phyloP scores from a whole-genome alignment of 2,329 filamentous ascomycete species.

The Cephalotrichum gorgonifer region DNA sequence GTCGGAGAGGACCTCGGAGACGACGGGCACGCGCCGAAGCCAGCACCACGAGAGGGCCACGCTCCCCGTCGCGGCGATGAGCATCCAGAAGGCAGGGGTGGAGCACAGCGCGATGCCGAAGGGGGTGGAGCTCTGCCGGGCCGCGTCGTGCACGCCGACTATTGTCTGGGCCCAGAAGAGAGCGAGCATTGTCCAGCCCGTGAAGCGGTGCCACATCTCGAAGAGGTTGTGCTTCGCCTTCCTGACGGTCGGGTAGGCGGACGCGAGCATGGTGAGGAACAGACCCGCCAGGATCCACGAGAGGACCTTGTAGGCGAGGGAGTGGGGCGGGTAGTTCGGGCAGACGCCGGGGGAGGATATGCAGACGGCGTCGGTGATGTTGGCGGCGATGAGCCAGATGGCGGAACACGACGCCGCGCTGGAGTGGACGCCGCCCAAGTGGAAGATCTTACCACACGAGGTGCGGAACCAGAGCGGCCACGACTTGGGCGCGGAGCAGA shows the following conservation, averaged over 20 bases:
- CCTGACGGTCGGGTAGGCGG: constrained; percentile 55
- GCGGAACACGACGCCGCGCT: constrained; percentile 37
- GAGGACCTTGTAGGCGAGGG: constrained; percentile 33
- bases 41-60: constrained; percentile 65
- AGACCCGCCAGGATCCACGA: constrained; percentile 48
- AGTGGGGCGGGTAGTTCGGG: constrained; percentile 20
- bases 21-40: constrained; percentile 57
- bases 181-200: constrained; percentile 56
- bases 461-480: constrained; percentile 37
- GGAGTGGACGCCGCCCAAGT: constrained; percentile 41
- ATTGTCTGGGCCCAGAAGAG: constrained; percentile 57
- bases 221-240: constrained; percentile 56
- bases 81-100: constrained; percentile 52
- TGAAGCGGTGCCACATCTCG: constrained; percentile 61
- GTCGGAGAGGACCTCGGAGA: constrained; percentile 55
- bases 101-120: constrained; percentile 25
- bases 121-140: constrained; percentile 10
- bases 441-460: constrained; percentile 39
- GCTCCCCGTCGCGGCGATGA: constrained; percentile 51
- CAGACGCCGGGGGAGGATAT: constrained; percentile 12
- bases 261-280: constrained; percentile 47
- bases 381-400: constrained; percentile 36
- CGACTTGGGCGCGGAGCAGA: constrained; percentile 31
- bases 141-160: constrained; percentile 36
- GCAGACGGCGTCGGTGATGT: constrained; percentile 23